phyloP scores from a whole-genome alignment of 2,329 filamentous ascomycete genomes.

The Xylaria arbuscula region DNA sequence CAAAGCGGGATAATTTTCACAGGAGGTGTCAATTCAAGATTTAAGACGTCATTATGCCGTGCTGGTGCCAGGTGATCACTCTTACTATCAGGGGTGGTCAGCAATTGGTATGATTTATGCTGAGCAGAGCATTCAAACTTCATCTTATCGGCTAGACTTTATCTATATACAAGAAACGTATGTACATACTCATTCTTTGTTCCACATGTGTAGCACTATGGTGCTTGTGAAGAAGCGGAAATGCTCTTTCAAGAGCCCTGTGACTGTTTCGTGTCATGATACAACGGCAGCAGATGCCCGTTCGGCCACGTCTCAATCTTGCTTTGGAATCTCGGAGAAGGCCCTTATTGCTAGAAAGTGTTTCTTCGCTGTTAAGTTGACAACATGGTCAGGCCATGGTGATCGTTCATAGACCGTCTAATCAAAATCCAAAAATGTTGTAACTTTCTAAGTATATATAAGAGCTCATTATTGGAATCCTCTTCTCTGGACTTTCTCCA shows the following conservation, averaged over 20 bases:
- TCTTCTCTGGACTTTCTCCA: not conserved
- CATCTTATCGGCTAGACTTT: not conserved
- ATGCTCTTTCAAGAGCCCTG: too few relatives aligned
- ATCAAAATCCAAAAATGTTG: not conserved
- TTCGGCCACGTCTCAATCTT: not conserved
- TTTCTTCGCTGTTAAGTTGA: not conserved
- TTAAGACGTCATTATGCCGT: not conserved
- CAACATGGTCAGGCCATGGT: not conserved
- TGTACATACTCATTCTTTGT: not conserved
- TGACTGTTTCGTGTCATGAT: not conserved
- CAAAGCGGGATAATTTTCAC: not conserved
- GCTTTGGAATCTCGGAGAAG: not conserved
- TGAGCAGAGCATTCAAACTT: too few relatives aligned
- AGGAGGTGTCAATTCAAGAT: not conserved
- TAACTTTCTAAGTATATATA: not conserved
- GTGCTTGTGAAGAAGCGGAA: not conserved
- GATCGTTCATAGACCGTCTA: too few relatives aligned
- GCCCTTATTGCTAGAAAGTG: not conserved
- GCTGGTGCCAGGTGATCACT: not conserved
- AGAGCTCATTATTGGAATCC: too few relatives aligned
- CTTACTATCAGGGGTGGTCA: not conserved
- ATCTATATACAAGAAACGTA: not conserved
- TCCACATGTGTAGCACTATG: conserved; percentile 11
- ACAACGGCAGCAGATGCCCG: not conserved
- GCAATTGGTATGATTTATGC: not conserved